These are phyloP conservation scores for Fusarium miscanthi DNA, from an alignment of 2,329 filamentous ascomycete genomes.

Conservation along the genomic window DNA sequence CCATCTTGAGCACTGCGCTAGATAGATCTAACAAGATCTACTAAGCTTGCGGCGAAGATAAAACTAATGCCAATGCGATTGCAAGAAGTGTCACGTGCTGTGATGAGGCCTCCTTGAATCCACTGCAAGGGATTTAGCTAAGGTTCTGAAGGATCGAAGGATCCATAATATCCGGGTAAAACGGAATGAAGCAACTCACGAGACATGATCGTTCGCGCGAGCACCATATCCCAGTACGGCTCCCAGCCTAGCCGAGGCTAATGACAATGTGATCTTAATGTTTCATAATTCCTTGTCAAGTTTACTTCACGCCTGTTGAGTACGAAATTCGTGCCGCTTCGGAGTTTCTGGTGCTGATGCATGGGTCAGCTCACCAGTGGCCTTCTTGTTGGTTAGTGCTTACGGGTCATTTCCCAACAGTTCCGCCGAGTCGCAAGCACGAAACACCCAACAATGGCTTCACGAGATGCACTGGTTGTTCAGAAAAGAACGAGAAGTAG, in stretches of 20 bases:
- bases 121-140: neutral
- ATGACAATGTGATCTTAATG: neutral
- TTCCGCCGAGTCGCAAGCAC: neutral
- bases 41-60: no score
- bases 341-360: accelerated
- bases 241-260: neutral
- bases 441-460: neutral
- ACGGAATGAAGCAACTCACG: neutral
- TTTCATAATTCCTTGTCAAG: neutral
- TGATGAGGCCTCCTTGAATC: constrained; percentile 12
- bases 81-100: neutral
- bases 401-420: neutral
- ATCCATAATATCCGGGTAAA: neutral
- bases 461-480: neutral
- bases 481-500: neutral
- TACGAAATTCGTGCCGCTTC: no score
- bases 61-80: neutral
- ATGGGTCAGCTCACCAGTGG: no score
- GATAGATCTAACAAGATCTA: accelerated
- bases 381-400: neutral
- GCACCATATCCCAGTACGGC: neutral
- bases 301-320: neutral
- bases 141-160: neutral
- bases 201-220: neutral
- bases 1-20: neutral